Conservation (phyloP, 1,284 basidiomycete species). For the Ganoderma resinaceum region DNA sequence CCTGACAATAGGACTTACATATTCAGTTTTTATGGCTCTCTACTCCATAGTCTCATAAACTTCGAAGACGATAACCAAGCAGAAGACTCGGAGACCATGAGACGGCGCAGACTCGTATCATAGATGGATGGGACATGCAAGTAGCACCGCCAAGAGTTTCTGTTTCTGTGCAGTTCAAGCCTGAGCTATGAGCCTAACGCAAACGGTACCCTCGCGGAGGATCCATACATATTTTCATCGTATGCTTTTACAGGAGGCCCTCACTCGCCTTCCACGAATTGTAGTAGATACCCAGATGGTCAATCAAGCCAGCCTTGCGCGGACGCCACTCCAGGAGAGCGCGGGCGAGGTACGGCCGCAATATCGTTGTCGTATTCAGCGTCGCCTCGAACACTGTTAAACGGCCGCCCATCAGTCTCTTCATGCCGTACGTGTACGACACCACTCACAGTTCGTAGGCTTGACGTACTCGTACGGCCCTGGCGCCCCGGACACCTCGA, state of each 20-base stretch:
- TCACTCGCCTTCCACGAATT: slow-evolving; percentile 45
- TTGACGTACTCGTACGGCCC: slow-evolving; percentile 41
- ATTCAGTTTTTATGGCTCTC: too few species aligned
- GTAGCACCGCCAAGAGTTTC: too few species aligned
- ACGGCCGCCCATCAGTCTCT: slow-evolving; percentile 1
- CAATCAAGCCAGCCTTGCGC: slow-evolving; percentile 51
- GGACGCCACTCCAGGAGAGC: slow-evolving; percentile 56
- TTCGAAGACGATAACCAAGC: too few species aligned
- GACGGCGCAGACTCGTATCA: too few species aligned
- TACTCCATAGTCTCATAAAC: too few species aligned
- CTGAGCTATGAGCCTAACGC: too few species aligned
- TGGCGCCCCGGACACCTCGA: slow-evolving; percentile 48
- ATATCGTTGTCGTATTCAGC: slow-evolving; percentile 37
- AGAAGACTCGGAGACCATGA: too few species aligned
- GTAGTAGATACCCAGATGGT: slow-evolving; percentile 55
- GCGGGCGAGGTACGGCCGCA: slow-evolving; percentile 53
- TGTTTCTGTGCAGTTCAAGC: too few species aligned
- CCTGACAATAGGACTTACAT: too few species aligned
- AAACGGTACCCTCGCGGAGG: neutral
- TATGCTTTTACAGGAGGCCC: slow-evolving; percentile 15
- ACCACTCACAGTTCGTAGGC: slow-evolving; percentile 45
- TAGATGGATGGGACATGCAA: too few species aligned
- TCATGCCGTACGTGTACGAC: neutral
- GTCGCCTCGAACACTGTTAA: slow-evolving; percentile 43
- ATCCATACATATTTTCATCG: neutral